phyloP scores from a whole-genome alignment of 345 rosid genomes.

The Eucalyptus fibrosa region DNA sequence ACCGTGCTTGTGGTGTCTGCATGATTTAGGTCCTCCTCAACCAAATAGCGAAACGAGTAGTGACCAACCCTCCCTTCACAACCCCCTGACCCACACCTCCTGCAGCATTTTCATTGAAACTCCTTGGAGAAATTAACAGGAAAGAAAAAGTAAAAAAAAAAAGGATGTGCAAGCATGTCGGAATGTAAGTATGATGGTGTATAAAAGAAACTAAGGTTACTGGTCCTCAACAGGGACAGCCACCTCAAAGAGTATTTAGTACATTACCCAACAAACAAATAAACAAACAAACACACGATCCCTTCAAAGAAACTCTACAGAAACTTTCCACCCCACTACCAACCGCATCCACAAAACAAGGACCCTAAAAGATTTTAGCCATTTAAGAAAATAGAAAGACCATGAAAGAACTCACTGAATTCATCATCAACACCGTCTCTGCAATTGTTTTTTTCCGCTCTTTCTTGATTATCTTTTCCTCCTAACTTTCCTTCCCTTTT shows the following conservation, averaged over 20 bases:
- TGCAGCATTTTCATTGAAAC: conserved; percentile 8
- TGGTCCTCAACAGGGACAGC: conserved; percentile 2
- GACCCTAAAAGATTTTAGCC: not conserved
- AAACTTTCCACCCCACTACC: conserved; percentile 90
- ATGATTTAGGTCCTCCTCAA: conserved; percentile 21
- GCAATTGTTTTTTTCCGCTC: not conserved
- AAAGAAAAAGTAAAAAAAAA: not conserved
- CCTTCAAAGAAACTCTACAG: conserved; percentile 85
- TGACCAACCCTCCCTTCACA: conserved; percentile 3
- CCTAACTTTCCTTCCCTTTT: not conserved
- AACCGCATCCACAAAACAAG: conserved; percentile 26
- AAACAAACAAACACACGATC: conserved; percentile 38
- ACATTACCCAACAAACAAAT: conserved; percentile 44
- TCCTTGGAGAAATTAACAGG: not conserved
- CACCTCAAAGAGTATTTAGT: conserved; percentile 11
- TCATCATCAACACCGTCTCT: not conserved
- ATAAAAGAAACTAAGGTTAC: not conserved
- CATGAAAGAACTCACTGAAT: not conserved
- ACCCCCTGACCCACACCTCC: conserved; percentile 41
- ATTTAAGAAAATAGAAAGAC: not conserved
- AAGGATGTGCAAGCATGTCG: not conserved
- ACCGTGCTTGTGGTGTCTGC: conserved; percentile 94
- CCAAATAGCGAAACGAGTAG: not conserved
- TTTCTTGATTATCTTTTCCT: not conserved
- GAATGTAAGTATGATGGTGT: conserved; percentile 13